Evolutionary conservation across 1,139 yeast genomes (phyloP), one percentile per base, ranked within the genome.

Genomic region (Magnusiomyces clavatus): DNA sequence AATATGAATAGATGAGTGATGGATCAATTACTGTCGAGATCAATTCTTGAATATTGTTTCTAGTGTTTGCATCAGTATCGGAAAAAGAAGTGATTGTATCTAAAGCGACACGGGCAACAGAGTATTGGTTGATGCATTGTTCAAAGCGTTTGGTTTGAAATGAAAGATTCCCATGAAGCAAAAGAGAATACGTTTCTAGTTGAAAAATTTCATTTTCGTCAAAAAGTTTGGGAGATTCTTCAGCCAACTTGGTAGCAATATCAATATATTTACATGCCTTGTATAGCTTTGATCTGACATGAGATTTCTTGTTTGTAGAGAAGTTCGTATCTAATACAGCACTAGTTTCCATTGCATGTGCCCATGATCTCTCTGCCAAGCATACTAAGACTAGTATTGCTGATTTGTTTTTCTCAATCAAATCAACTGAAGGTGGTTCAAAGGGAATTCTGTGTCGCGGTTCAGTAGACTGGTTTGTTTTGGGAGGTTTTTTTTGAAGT

Each of bases 11-110:
- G 49, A 76, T 76, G 58, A 86, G 73, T 2, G 86, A 76, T 14
- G 92, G 89, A 61, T 86, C 94, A 31, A 87, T 77, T n/a, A 73
- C 61, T 6, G 78, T 73, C 48, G 81, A 82, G 46, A 81, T 67
- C 43, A 83, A 66, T 56, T 84, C 92, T 49, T 72, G 69, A 57
- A 79, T 74, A 38, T 81, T 64, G 24, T 78, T 76, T 50, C 72
- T 74, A 10, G 56, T 35, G 8, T 54, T 58, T 8, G 52, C 34
- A 13, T 48, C 38, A n/a, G 45, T 29, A 16, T 37, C 12, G 6
- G 52, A 46, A 31, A 50, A 43, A 20, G 46, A 51, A 8, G 57
- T 40, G 8, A 59, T 34, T 11, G 60, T 58, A 19, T 56, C 82
- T 52, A 86, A 73, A 1, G 78, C 75, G 52, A 86, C 77, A 60